Base-by-base conservation (phyloP, 306 rosid species). In the Purshia tridentata region DNA sequence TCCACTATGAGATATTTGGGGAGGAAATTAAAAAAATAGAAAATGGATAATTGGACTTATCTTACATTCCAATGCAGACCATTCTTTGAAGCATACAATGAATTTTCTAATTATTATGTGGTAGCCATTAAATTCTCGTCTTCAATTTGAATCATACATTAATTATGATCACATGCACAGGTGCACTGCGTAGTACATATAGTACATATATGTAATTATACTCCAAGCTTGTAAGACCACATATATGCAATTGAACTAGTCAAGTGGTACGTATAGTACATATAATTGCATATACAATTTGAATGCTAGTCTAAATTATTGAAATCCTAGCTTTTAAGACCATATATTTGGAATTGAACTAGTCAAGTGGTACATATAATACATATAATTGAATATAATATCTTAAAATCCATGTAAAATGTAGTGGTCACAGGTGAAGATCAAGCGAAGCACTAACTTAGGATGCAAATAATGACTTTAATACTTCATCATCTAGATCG, bases 371-470 rank as follows among this genome's bases (percentile, higher is more conserved):
- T 10, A 13, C 2, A 58, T 46, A 7, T 56, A 0, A 15, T 10
- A 56, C 10, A 4, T 10, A 11, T 4, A 29, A 5, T 8, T 41
- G 3, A 8, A 10, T 7, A 53, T 35, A 6, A 6, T 6, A 29
- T 11, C 37, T 60, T 29, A 29, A 29, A 29, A 29, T 29, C 35
- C 35, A 29, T 29, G 35, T 29, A 29, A 15, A 9, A 39, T 7
- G 6, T 1, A 37, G 46, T 50, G 39, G 49, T 49, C 44, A 40
- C 39, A 11, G 72, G 72, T 10, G 57, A 16, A 69, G 16, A 69
- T 29, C 35, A n/a, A 55, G 73, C 73, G 39, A 69, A n/a, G 6
- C 49, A 51, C 18, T 19, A 37, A 68, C 61, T 37, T 49, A 9
- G 48, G 15, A 68, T 35, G 60, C 48, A 10, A 19, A 12, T 4